These are phyloP conservation scores for Scopulariopsis brevicaulis DNA, from an alignment of 2,329 filamentous ascomycete genomes.

Conservation along the genomic window DNA sequence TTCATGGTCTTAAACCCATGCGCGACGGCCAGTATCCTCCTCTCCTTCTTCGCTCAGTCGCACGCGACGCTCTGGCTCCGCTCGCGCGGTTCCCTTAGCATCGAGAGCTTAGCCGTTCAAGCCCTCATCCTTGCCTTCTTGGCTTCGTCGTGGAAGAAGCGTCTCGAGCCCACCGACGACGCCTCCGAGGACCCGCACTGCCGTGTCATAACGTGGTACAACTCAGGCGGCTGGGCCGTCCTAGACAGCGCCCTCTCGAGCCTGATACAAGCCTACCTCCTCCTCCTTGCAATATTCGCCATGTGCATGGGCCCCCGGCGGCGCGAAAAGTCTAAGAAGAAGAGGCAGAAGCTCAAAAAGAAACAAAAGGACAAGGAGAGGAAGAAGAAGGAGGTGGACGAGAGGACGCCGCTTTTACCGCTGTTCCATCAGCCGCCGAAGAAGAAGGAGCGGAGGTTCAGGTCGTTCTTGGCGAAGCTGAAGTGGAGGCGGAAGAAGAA, in stretches of 20 bases:
- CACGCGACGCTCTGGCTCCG: slow-evolving; percentile 3
- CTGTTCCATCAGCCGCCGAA: slow-evolving; percentile 2
- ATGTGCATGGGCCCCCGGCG: slow-evolving; percentile 4
- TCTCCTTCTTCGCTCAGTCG: slow-evolving; percentile 5
- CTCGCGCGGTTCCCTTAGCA: slow-evolving; percentile 5
- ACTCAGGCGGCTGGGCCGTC: slow-evolving; percentile 5
- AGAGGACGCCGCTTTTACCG: slow-evolving; percentile 2
- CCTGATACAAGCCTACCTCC: slow-evolving; percentile 2
- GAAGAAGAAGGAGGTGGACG: not conserved
- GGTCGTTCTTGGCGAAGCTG: slow-evolving; percentile 3
- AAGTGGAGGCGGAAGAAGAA: slow-evolving; percentile 5
- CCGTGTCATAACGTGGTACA: slow-evolving; percentile 5
- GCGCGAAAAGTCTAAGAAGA: not conserved
- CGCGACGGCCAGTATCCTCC: slow-evolving; percentile 1
- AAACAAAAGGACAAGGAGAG: slow-evolving; percentile 2
- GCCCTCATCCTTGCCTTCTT: not conserved
- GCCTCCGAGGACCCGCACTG: slow-evolving; percentile 4
- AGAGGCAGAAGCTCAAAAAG: not conserved
- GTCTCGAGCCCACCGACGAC: slow-evolving; percentile 1
- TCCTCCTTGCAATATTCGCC: slow-evolving; percentile 2
- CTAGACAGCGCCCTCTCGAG: slow-evolving; percentile 1
- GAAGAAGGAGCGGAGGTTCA: slow-evolving; percentile 2
- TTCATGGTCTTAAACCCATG: slow-evolving; percentile 4
- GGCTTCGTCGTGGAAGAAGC: not conserved
- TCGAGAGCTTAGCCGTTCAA: slow-evolving; percentile 1